Base-by-base conservation (phyloP, 208 protist genomes). In the Angomonas ambiguus region DNA sequence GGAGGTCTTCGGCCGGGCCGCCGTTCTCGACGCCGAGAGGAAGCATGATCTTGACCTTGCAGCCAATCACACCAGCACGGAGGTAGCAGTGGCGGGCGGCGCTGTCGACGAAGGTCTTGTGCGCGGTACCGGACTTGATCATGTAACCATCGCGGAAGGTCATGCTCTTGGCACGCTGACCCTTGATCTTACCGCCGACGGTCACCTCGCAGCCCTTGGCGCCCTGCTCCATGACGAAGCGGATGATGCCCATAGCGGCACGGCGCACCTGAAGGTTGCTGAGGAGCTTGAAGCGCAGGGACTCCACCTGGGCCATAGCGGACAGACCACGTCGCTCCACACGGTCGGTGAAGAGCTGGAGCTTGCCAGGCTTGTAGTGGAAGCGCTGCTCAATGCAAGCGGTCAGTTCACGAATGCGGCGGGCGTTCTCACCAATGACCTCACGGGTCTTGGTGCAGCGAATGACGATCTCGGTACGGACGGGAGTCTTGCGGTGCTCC, bases 91-190 rank as follows among this genome's bases (percentile, higher is more conserved):
- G 97, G 63, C 98, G 86, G 42, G 93, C 87, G 69, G 98, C 98
- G 62, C 65, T 72, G 83, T 99, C 97, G 18, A 99, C 86, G 76
- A 98, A 99, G 45, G 84, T 61, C 67, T 93, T 91, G 60, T 85
- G 80, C 48, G 96, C 91, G 34, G 98, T 83, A 84, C 97, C 97
- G 51, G 97, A 96, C 77, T 97, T 97, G 85, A 99, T 98, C 97
- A 99, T 99, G 87, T 99, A 99, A 62, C 99, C 99, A 62, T 99
- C 98, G 57, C 86, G 88, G 96, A 99, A 99, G 79, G 99, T 99
- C 97, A 99, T 99, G 66, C 77, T 73, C 91, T 99, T 99, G 56
- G 98, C 99, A 85, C 99, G 96, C 85, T 99, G 98, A 41, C 94
- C 97, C 74, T 99, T 95, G 53, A 99, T 88, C 91, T 99, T 99